Percentiles rank a stretch among this genome's conserved stretches.
phyloP scores from a whole-genome alignment of 176 grass and related monocot genomes.

The Oryza meyeriana region DNA sequence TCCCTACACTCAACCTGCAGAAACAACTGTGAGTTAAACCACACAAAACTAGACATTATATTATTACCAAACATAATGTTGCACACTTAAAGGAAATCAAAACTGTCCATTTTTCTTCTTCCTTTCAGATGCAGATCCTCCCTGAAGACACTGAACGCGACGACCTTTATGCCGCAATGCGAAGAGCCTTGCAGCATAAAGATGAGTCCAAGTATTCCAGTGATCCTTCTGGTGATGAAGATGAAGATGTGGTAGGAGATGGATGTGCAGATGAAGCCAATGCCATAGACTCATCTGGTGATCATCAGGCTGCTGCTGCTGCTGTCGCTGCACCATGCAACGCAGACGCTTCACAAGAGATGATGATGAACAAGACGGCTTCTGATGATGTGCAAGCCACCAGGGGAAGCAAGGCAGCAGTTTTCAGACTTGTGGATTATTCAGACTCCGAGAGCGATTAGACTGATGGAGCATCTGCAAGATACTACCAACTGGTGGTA shows the following conservation, averaged over 20 bases:
- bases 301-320: not conserved
- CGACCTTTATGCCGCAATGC: not conserved
- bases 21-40: slow-evolving; percentile 8
- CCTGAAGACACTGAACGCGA: not conserved
- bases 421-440: slow-evolving; percentile 9
- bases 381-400: not conserved
- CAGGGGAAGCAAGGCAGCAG: not conserved
- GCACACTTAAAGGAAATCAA: not conserved
- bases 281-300: not conserved
- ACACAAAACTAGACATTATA: not conserved
- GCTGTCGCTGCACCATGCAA: not conserved
- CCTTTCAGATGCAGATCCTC: not conserved
- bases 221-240: not conserved
- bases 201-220: not conserved
- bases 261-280: not conserved
- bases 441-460: slow-evolving; percentile 20
- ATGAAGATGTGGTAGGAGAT: not conserved
- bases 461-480: too few relatives aligned
- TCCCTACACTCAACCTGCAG: not conserved
- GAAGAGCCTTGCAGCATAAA: slow-evolving; percentile 15
- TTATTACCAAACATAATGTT: not conserved
- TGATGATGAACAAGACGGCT: not conserved
- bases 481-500: not conserved
- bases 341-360: not conserved
- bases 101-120: not conserved